phyloP scores from a whole-genome alignment of 202 grass and related monocot genomes.

The Bolboschoenoplectus hybrid region DNA sequence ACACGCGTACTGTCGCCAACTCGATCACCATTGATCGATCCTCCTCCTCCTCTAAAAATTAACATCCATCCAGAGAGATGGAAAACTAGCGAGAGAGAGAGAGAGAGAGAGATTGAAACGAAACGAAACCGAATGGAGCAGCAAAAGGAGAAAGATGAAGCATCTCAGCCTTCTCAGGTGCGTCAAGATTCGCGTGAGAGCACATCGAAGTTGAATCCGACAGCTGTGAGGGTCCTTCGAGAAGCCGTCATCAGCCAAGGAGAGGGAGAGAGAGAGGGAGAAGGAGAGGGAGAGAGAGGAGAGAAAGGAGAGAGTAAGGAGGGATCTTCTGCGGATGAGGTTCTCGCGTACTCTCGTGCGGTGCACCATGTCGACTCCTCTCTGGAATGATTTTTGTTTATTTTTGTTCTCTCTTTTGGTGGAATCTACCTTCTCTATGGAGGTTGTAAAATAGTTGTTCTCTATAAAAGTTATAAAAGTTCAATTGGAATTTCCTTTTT shows the following conservation, averaged over 20 bases:
- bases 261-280: slow-evolving; percentile 6
- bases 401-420: neutral
- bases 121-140: slow-evolving; percentile 35
- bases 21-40: neutral
- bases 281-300: neutral
- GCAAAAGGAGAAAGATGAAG: slow-evolving; percentile 12
- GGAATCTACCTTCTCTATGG: neutral
- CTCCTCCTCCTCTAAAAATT: neutral
- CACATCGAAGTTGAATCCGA: slow-evolving; percentile 51
- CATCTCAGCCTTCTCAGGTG: neutral
- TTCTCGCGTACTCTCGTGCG: slow-evolving; percentile 52
- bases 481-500: neutral
- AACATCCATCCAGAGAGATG: neutral
- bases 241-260: slow-evolving; percentile 42
- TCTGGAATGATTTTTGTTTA: slow-evolving; percentile 47
- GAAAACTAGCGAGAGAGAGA: neutral
- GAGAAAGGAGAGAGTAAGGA: slow-evolving; percentile 26
- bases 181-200: neutral
- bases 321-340: slow-evolving; percentile 54
- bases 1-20: neutral
- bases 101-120: neutral
- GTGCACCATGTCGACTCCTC: slow-evolving; percentile 56
- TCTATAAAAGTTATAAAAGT: neutral
- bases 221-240: slow-evolving; percentile 48
- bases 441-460: neutral